These are phyloP conservation scores for Xylariales sp. DNA, from an alignment of 2,329 filamentous ascomycete species.

Conservation along the genomic window DNA sequence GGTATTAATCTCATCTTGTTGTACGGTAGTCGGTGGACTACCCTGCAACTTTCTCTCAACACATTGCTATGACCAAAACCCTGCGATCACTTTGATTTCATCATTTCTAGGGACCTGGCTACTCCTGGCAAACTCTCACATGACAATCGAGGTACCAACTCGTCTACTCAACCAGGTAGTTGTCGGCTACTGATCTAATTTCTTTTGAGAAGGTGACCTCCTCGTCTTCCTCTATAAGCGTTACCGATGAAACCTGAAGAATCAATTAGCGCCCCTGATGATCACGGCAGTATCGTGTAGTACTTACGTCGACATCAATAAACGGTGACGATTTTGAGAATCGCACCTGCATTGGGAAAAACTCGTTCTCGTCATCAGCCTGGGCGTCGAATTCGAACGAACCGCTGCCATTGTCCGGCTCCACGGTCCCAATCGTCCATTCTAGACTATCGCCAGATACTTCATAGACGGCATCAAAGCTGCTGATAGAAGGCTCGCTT, in stretches of 20 bases:
- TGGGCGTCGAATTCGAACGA: slow-evolving; percentile 96
- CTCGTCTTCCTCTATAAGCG: slow-evolving; percentile 79
- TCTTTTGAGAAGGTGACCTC: slow-evolving; percentile 87
- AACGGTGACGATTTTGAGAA: slow-evolving; percentile 90
- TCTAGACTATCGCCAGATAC: slow-evolving; percentile 92
- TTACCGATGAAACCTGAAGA: slow-evolving; percentile 73
- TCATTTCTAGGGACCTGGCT: slow-evolving; percentile 5
- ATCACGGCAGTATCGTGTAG: neutral
- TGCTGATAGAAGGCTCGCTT: slow-evolving; percentile 87
- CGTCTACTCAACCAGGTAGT: slow-evolving; percentile 78
- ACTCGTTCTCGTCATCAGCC: slow-evolving; percentile 88
- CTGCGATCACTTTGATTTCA: neutral
- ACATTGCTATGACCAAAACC: slow-evolving; percentile 2
- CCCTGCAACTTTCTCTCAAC: neutral
- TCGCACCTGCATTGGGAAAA: slow-evolving; percentile 95
- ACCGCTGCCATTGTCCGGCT: slow-evolving; percentile 83
- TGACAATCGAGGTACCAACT: slow-evolving; percentile 5
- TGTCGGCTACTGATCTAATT: slow-evolving; percentile 79
- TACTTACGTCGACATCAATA: slow-evolving; percentile 91
- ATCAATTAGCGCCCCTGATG: slow-evolving; percentile 42
- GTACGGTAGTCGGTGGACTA: slow-evolving; percentile 13
- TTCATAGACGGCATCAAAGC: slow-evolving; percentile 94
- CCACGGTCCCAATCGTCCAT: slow-evolving; percentile 90
- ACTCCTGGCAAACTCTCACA: neutral
- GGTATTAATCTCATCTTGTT: slow-evolving; percentile 18